Base-by-base conservation (phyloP, 139 green algal genomes). In the Closterium sp. region DNA sequence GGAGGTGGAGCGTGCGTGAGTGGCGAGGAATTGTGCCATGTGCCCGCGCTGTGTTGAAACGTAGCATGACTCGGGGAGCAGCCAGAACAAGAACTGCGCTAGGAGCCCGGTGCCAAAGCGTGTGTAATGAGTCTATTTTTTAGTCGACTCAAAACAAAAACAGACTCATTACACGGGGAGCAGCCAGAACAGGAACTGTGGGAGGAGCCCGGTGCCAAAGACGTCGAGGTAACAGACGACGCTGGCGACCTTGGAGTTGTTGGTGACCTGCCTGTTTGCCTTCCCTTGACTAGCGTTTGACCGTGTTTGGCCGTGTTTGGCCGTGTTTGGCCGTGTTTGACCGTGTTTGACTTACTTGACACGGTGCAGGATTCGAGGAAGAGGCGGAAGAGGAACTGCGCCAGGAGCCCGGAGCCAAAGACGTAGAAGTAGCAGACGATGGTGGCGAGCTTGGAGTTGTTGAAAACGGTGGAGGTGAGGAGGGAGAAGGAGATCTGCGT, bases 401-500 rank as follows among this genome's bases (percentile, higher is more conserved):
- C 36, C 36, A 55, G 4, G 36, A 55, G 36, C 36, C 36, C 36
- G 4, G 36, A 55, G 4, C 66, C 93, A 43, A 93, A 90, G 19
- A 94, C 84, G 21, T 94, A 94, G 28, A 94, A 31, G 88, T 94
- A 94, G 32, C 33, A 91, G n/a, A 43, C 32, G 0, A 94, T 84
- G 4, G 84, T 33, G 33, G 23, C 30, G 0, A 34, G 9, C 1
- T 86, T 86, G 83, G 83, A 32, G 30, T 34, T 86, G 83, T 32
- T 33, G 91, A 94, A 94, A 31, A 93, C 32, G 3, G 91, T 81
- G 25, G 87, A 31, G 30, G 43, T 32, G 9, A 98, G 93, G 92
- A 99, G 98, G 7, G 96, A 93, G 32, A 97, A 97, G 4, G 96
- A 95, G 16, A 99, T 96, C 94, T 98, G 96, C 90, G 95, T 95